Percentiles rank a stretch among this genome's conserved stretches.
These are phyloP conservation scores for Triticum aestivum DNA, from an alignment of 176 grass and related monocot genomes.

Conservation along the genomic window IWGSC_CS_RefSeq_v2.1 NC_057797.1:612664394-612664893, in stretches of 20 bases:
- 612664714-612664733: no score
- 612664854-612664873: neutral
- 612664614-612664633: neutral
- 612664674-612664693: neutral
- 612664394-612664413: neutral
- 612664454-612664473: conserved; percentile 30
- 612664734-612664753: neutral
- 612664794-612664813: neutral
- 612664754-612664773: neutral
- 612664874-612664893: neutral
- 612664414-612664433: neutral
- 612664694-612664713: neutral
- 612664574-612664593: neutral
- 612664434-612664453: neutral
- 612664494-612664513: neutral
- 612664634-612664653: no score
- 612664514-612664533: neutral
- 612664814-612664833: neutral
- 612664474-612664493: neutral
- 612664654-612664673: no score
- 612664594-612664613: neutral
- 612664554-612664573: neutral
- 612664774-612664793: neutral
- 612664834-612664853: neutral
- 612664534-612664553: neutral